phyloP scores from a whole-genome alignment of 129 eudicot species.

The Rutidosis leptorrhynchoides region DNA sequence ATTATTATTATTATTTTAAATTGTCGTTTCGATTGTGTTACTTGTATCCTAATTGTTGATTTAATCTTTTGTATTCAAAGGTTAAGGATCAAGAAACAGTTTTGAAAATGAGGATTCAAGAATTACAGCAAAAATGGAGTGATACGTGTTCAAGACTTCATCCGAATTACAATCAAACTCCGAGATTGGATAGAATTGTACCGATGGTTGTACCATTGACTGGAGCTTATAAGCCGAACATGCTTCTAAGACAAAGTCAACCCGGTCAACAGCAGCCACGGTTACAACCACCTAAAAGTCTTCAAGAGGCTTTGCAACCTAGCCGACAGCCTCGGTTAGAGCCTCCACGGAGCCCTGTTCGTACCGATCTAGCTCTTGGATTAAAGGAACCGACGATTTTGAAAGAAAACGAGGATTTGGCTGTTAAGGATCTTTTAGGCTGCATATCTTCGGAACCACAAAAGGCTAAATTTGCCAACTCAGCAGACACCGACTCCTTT shows the following conservation, averaged over 20 bases:
- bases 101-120: slow-evolving; percentile 55
- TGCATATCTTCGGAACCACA: slow-evolving; percentile 71
- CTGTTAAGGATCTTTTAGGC: slow-evolving; percentile 64
- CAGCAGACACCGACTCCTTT: slow-evolving; percentile 69
- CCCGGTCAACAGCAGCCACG: slow-evolving; percentile 62
- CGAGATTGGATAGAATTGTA: slow-evolving; percentile 36
- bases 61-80: slow-evolving; percentile 29
- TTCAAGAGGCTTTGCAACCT: slow-evolving; percentile 40
- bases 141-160: slow-evolving; percentile 72
- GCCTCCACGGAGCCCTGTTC: slow-evolving; percentile 73
- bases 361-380: slow-evolving; percentile 80
- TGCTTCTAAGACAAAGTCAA: slow-evolving; percentile 41
- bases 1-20: background rate
- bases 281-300: slow-evolving; percentile 44
- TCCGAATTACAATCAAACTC: slow-evolving; percentile 55
- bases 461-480: slow-evolving; percentile 51
- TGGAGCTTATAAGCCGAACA: slow-evolving; percentile 50
- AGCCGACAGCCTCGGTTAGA: slow-evolving; percentile 39
- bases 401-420: slow-evolving; percentile 34
- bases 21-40: too few relatives aligned
- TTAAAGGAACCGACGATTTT: slow-evolving; percentile 35
- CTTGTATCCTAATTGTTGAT: background rate
- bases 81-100: slow-evolving; percentile 48
- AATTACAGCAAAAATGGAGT: slow-evolving; percentile 79
- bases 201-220: slow-evolving; percentile 51